Percentiles rank a stretch among this genome's conserved stretches.
Conservation (phyloP, 352 stramenopile genomes). For the Halophytophthora batemanensis region DNA sequence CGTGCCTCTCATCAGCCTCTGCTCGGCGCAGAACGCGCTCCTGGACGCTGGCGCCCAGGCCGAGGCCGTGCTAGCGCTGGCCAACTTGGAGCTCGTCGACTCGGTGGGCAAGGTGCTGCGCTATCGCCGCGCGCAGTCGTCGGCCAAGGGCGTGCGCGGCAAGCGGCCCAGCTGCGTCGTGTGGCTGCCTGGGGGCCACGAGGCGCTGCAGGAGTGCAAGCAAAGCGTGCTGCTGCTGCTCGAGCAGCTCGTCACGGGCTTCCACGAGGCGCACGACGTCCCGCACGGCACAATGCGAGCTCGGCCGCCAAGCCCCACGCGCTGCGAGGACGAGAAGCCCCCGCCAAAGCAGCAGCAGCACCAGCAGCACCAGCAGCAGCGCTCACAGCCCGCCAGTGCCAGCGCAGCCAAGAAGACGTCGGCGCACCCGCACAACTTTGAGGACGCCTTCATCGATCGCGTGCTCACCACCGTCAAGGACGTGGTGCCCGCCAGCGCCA, state of each 20-base stretch:
- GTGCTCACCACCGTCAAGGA: conserved; percentile 69
- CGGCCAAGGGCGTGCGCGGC: conserved; percentile 10
- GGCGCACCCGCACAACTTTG: conserved; percentile 45
- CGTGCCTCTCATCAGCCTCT: conserved; percentile 86
- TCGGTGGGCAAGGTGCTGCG: conserved; percentile 79
- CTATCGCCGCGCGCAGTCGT: conserved; percentile 19
- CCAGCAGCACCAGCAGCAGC: conserved; percentile 1
- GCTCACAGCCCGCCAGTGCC: conserved; percentile 3
- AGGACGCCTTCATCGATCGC: conserved; percentile 88
- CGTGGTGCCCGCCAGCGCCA: conserved; percentile 12
- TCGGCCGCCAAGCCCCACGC: conserved; percentile 14
- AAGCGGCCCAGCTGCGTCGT: conserved; percentile 41
- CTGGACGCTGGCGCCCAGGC: conserved; percentile 80
- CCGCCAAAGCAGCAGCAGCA: conserved; percentile 17
- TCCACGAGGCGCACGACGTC: conserved; percentile 89
- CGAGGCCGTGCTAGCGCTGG: conserved; percentile 58
- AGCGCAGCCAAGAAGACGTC: conserved; percentile 14
- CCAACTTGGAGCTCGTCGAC: conserved; percentile 58
- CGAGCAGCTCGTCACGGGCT: conserved; percentile 93
- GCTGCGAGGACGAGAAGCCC: conserved; percentile 17
- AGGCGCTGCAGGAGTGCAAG: conserved; percentile 93
- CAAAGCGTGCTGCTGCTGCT: conserved; percentile 80
- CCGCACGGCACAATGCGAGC: conserved; percentile 19
- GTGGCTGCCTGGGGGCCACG: conserved; percentile 91
- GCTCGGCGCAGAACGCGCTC: conserved; percentile 85